Percentiles rank a stretch among this genome's conserved stretches.
Evolutionary conservation across 352 stramenopile genomes (phyloP).

Genomic region (Globisporangium middletonii): DNA sequence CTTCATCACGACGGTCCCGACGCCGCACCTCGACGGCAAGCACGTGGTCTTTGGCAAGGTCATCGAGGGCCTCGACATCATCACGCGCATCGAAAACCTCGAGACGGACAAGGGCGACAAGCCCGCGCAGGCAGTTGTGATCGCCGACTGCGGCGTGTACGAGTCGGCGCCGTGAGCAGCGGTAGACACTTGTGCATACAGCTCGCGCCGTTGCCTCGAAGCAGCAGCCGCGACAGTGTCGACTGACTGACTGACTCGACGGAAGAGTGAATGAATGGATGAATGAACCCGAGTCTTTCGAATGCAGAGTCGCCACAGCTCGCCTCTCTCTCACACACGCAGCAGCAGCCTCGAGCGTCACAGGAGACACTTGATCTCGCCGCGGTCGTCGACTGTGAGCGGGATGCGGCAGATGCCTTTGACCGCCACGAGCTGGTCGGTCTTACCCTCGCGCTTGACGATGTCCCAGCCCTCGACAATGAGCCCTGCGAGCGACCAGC

Average conservation of each 20-base stretch:
- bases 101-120: constrained; percentile 91
- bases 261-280: too few relatives aligned
- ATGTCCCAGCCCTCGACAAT: constrained; percentile 29
- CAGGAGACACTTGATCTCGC: constrained; percentile 9
- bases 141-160: constrained; percentile 94
- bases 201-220: too few relatives aligned
- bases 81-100: constrained; percentile 91
- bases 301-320: too few relatives aligned
- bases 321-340: too few relatives aligned
- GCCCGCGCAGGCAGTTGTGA: constrained; percentile 87
- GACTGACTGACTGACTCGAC: too few relatives aligned
- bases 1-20: constrained; percentile 94
- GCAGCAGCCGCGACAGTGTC: too few relatives aligned
- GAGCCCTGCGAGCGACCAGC: constrained; percentile 24
- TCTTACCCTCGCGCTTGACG: constrained; percentile 10
- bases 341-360: background rate
- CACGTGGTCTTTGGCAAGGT: constrained; percentile 98
- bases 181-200: background rate
- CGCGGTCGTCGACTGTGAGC: constrained; percentile 4
- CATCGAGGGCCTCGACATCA: constrained; percentile 87
- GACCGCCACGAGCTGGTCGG: constrained; percentile 5
- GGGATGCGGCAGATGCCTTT: constrained; percentile 14
- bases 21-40: constrained; percentile 96
- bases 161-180: constrained; percentile 16
- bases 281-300: too few relatives aligned